Evolutionary conservation across 163 green algal species (phyloP).

Genomic region (Chlamydomonas reinhardtii): DNA sequence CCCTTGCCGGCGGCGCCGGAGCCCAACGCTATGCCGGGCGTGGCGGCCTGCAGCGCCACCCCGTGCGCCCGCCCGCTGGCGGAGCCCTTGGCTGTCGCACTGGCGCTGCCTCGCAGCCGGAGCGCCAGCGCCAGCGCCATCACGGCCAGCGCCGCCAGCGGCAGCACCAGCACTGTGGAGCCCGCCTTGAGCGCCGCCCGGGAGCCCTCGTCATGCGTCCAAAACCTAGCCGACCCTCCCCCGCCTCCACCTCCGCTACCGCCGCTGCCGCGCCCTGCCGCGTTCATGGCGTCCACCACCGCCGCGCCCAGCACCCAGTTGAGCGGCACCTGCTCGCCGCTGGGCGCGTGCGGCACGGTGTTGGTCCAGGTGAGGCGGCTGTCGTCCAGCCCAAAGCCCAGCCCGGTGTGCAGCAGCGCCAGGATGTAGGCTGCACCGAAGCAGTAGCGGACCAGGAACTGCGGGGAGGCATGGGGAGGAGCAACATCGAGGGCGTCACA

Average conservation of each 20-base stretch:
- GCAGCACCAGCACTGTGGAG: constrained; percentile 7
- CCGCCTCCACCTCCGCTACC: neutral
- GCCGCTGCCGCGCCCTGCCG: neutral
- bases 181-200: neutral
- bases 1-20: neutral
- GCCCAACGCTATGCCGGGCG: neutral
- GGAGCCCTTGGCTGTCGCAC: neutral
- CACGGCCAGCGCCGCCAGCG: neutral
- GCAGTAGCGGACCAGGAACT: constrained; percentile 67
- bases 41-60: neutral
- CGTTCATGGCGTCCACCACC: constrained; percentile 55
- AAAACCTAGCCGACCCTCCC: neutral
- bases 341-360: constrained; percentile 43
- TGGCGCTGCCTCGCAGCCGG: neutral
- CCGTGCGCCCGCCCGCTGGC: too few species aligned
- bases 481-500: too few species aligned
- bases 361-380: constrained; percentile 68
- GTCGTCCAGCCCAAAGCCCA: constrained; percentile 70
- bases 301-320: constrained; percentile 71
- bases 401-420: constrained; percentile 66
- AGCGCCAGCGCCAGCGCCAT: neutral
- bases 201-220: neutral
- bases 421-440: constrained; percentile 77
- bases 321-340: constrained; percentile 41
- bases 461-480: neutral